Percentiles rank a stretch among this genome's conserved stretches.
phyloP scores from a whole-genome alignment of 805 yeast species.

The Jamesozyma lodderae region DNA sequence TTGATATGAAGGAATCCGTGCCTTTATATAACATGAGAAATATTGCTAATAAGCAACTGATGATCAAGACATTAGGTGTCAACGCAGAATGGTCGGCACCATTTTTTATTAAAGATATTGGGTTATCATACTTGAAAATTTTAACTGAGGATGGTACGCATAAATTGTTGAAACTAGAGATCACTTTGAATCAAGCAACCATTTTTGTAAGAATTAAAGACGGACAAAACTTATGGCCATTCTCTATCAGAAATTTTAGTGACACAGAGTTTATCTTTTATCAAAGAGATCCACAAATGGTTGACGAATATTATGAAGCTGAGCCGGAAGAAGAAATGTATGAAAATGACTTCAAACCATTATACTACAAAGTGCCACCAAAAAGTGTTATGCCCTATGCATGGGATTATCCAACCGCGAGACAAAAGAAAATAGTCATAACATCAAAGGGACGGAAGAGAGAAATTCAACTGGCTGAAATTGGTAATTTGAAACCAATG shows the following conservation, averaged over 20 bases:
- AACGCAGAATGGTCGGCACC: slow-evolving; percentile 79
- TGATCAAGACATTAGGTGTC: slow-evolving; percentile 48
- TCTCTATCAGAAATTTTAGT: slow-evolving; percentile 80
- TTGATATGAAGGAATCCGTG: slow-evolving; percentile 38
- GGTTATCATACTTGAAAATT: slow-evolving; percentile 68
- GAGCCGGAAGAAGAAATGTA: slow-evolving; percentile 61
- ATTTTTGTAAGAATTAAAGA: slow-evolving; percentile 65
- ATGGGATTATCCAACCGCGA: slow-evolving; percentile 94
- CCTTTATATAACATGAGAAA: slow-evolving; percentile 58
- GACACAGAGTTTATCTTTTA: slow-evolving; percentile 78
- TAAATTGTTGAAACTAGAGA: slow-evolving; percentile 59
- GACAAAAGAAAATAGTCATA: slow-evolving; percentile 67
- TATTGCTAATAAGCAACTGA: slow-evolving; percentile 48
- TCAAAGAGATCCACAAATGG: slow-evolving; percentile 65
- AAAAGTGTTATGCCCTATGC: slow-evolving; percentile 96
- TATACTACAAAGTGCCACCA: slow-evolving; percentile 74
- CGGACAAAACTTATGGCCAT: slow-evolving; percentile 85
- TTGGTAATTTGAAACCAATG: slow-evolving; percentile 86
- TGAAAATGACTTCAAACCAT: slow-evolving; percentile 58
- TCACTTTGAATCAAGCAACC: slow-evolving; percentile 71
- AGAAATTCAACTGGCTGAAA: slow-evolving; percentile 78
- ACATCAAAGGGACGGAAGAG: slow-evolving; percentile 68
- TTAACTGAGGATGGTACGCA: slow-evolving; percentile 58
- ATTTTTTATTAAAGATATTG: slow-evolving; percentile 74
- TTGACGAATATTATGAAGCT: slow-evolving; percentile 28